Evolutionary conservation across 2,329 filamentous ascomycete genomes (phyloP).

Genomic region (Paracoccidioides brasiliensis): DNA sequence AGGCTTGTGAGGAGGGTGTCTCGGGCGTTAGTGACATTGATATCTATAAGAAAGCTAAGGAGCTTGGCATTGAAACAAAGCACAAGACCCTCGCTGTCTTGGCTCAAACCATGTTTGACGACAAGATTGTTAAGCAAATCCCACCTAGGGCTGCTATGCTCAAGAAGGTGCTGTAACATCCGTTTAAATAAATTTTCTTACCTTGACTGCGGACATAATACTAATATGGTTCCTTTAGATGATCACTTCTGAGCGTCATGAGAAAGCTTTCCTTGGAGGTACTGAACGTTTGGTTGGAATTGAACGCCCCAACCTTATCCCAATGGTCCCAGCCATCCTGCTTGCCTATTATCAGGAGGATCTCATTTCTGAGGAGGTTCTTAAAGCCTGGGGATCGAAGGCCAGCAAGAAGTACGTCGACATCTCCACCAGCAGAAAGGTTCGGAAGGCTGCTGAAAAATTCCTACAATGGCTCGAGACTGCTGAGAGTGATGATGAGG

Average conservation of each 20-base stretch:
- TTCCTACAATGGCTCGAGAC: constrained; percentile 91
- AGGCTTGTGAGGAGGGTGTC: constrained; percentile 56
- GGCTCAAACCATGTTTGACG: constrained; percentile 84
- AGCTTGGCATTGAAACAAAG: constrained; percentile 86
- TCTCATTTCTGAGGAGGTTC: constrained; percentile 72
- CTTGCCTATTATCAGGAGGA: constrained; percentile 86
- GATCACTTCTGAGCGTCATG: constrained; percentile 79
- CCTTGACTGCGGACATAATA: too few relatives aligned
- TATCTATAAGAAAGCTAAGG: constrained; percentile 93
- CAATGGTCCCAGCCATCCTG: constrained; percentile 71
- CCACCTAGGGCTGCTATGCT: constrained; percentile 71
- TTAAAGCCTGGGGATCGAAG: constrained; percentile 84
- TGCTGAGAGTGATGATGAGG: constrained; percentile 61
- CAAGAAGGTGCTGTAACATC: constrained; percentile 53
- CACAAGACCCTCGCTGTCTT: constrained; percentile 86
- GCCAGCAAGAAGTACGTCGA: constrained; percentile 98
- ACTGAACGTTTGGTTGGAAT: constrained; percentile 83
- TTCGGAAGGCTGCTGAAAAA: constrained; percentile 83
- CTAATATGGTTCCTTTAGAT: constrained; percentile 37
- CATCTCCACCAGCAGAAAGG: constrained; percentile 76
- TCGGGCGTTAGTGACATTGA: constrained; percentile 74
- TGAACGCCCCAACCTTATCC: constrained; percentile 65
- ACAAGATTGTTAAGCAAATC: constrained; percentile 80
- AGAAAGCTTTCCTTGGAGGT: constrained; percentile 90
- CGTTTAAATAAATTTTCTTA: background rate